Evolutionary conservation across 2,329 filamentous ascomycete species (phyloP).

Genomic region (Fusarium sp.): DNA sequence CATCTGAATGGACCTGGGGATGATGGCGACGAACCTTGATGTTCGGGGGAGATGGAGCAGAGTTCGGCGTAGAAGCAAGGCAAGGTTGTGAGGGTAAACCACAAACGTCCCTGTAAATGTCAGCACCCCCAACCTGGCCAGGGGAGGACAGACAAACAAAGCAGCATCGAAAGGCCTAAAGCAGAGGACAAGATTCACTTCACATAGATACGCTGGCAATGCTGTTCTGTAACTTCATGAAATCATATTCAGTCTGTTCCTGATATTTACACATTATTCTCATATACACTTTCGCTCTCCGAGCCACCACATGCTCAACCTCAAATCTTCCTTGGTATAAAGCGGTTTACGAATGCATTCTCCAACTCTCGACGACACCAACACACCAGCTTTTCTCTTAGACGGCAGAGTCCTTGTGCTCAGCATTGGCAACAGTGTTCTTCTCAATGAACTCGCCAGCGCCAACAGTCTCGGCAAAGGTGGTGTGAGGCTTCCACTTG

Average conservation of each 20-base stretch:
- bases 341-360: constrained; percentile 20
- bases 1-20: too few species aligned
- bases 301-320: not conserved
- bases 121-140: too few species aligned
- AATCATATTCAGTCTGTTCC: constrained; percentile 38
- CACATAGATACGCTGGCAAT: too few species aligned
- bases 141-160: too few species aligned
- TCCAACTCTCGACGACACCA: constrained; percentile 13
- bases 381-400: constrained; percentile 39
- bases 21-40: too few species aligned
- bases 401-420: constrained; percentile 52
- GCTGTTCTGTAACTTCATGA: constrained; percentile 14
- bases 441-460: constrained; percentile 54
- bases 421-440: constrained; percentile 47
- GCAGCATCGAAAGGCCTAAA: too few species aligned
- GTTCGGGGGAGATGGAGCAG: too few species aligned
- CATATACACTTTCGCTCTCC: constrained; percentile 29
- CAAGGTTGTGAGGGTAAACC: too few species aligned
- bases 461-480: constrained; percentile 70
- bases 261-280: constrained; percentile 45
- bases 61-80: too few species aligned
- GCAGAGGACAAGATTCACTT: too few species aligned
- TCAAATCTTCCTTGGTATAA: constrained; percentile 25
- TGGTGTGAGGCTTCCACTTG: constrained; percentile 81
- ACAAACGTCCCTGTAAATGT: too few species aligned